phyloP scores from a whole-genome alignment of 768 basidiomycete genomes.

The Rossbeevera mucosa region DNA sequence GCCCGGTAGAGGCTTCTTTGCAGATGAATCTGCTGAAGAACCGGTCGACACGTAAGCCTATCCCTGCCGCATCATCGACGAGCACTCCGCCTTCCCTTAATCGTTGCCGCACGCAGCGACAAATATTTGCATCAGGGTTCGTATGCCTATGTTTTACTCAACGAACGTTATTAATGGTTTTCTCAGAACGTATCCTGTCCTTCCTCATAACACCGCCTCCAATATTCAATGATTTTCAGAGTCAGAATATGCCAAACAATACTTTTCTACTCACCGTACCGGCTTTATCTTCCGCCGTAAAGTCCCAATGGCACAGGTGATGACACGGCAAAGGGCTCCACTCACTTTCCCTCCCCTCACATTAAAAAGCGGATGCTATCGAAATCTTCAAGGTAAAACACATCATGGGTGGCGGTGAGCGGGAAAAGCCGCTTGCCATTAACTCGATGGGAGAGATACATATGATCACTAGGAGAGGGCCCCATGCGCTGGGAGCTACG shows the following conservation, averaged over 20 bases:
- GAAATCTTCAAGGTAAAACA: constrained; percentile 84
- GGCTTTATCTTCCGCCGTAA: constrained; percentile 82
- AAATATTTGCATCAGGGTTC: constrained; percentile 65
- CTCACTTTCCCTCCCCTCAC: constrained; percentile 72
- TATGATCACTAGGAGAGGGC: constrained; percentile 80
- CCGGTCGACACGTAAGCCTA: constrained; percentile 56
- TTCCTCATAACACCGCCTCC: constrained; percentile 74
- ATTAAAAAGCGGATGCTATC: constrained; percentile 72
- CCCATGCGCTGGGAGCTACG: constrained; percentile 77
- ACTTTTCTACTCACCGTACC: constrained; percentile 86
- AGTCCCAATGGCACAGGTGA: constrained; percentile 80
- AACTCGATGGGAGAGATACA: constrained; percentile 66
- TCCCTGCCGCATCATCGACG: constrained; percentile 45
- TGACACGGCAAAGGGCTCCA: constrained; percentile 86
- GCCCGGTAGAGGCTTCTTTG: constrained; percentile 52
- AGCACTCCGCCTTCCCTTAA: constrained; percentile 18
- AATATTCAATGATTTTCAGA: constrained; percentile 87
- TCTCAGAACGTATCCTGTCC: constrained; percentile 63
- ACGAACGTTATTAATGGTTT: constrained; percentile 8
- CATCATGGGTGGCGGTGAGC: constrained; percentile 90
- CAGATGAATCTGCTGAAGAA: constrained; percentile 75
- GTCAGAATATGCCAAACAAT: constrained; percentile 79
- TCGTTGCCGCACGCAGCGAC: constrained; percentile 38
- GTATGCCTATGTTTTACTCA: constrained; percentile 18
- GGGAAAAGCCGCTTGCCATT: constrained; percentile 48